Conservation (phyloP, 495 filamentous ascomycete genomes). For the Xylaria intraflava region DNA sequence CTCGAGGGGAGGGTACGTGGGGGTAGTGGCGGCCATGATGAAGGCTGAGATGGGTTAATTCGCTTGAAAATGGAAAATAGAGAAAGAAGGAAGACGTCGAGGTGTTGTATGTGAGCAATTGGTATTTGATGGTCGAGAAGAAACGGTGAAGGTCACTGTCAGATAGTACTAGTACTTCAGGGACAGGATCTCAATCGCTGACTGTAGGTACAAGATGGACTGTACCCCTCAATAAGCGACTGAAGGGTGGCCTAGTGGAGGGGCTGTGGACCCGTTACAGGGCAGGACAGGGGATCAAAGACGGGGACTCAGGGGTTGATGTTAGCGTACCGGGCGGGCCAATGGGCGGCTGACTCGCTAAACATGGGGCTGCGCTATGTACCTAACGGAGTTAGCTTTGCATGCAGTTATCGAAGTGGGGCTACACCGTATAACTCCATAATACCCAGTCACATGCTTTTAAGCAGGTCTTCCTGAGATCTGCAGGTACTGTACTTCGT, state of each 20-base stretch:
- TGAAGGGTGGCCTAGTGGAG: neutral
- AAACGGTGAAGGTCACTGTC: neutral
- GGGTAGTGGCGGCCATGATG: slow-evolving; percentile 22
- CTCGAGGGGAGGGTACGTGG: slow-evolving; percentile 63
- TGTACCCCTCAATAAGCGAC: too few relatives aligned
- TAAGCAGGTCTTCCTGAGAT: neutral
- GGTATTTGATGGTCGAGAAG: neutral
- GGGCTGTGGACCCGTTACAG: neutral
- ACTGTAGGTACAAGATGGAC: too few relatives aligned
- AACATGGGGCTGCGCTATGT: neutral
- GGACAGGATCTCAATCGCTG: too few relatives aligned
- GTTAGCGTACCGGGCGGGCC: neutral
- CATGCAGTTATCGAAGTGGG: too few relatives aligned
- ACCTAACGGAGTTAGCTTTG: too few relatives aligned
- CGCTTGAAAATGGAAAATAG: neutral
- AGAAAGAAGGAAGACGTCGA: neutral
- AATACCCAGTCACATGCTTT: neutral
- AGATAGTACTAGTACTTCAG: too few relatives aligned
- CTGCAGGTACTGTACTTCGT: neutral
- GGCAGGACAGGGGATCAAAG: too few relatives aligned
- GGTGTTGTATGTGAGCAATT: neutral
- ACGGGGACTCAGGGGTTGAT: too few relatives aligned
- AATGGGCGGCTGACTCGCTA: neutral
- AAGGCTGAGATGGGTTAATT: neutral
- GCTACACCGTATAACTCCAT: too few relatives aligned